phyloP scores from a whole-genome alignment of 2,329 filamentous ascomycete species.

The Colletotrichum lentis region DNA sequence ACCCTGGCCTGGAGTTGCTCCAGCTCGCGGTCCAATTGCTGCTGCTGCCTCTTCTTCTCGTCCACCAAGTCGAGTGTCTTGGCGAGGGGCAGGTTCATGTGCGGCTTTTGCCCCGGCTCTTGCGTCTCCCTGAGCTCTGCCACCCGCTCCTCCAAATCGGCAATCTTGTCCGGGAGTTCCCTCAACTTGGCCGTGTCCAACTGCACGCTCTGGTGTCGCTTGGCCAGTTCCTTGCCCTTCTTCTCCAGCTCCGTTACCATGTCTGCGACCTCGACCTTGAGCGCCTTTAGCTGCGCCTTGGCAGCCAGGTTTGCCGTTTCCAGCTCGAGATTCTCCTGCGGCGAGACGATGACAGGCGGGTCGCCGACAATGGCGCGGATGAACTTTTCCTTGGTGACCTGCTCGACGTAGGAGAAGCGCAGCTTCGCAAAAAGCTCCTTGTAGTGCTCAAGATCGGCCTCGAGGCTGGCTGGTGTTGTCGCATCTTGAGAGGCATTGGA shows the following conservation, averaged over 20 bases:
- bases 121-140: constrained; percentile 54
- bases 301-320: constrained; percentile 72
- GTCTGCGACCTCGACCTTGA: constrained; percentile 79
- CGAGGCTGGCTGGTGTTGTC: constrained; percentile 77
- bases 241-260: constrained; percentile 77
- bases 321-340: constrained; percentile 81
- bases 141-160: constrained; percentile 59
- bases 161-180: constrained; percentile 61
- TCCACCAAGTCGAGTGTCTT: constrained; percentile 65
- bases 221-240: constrained; percentile 66
- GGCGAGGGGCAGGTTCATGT: constrained; percentile 64
- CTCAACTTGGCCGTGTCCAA: constrained; percentile 58
- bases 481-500: constrained; percentile 71
- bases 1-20: constrained; percentile 69
- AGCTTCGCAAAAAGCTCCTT: constrained; percentile 95
- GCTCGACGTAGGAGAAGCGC: constrained; percentile 96
- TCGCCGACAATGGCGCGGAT: constrained; percentile 91
- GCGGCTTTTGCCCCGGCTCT: constrained; percentile 50
- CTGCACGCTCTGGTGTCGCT: constrained; percentile 60
- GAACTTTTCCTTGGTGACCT: constrained; percentile 98
- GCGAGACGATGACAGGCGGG: constrained; percentile 83
- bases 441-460: constrained; percentile 88
- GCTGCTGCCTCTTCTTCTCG: constrained; percentile 59
- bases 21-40: constrained; percentile 69
- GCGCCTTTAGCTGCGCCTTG: constrained; percentile 79